These are phyloP conservation scores for Rauvolfia tetraphylla DNA, from an alignment of 257 asterid species.

Conservation along the genomic window DNA sequence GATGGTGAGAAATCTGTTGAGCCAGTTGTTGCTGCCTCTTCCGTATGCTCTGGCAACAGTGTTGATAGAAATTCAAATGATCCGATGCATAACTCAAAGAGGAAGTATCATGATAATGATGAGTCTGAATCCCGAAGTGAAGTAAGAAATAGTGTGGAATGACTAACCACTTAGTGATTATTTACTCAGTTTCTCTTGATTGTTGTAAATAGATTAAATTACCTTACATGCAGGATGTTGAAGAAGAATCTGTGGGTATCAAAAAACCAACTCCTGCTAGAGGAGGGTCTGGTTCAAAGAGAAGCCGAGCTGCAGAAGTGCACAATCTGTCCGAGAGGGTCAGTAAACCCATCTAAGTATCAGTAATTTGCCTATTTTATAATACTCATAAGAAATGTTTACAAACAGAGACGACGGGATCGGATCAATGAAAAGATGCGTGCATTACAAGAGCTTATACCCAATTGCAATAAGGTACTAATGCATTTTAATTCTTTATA, in stretches of 20 bases:
- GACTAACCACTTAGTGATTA: neutral
- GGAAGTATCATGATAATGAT: constrained; percentile 57
- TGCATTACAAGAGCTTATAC: constrained; percentile 93
- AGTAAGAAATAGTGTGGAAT: constrained; percentile 43
- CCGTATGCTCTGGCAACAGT: constrained; percentile 86
- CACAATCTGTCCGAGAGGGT: constrained; percentile 98
- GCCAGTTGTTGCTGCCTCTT: constrained; percentile 70
- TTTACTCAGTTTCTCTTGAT: constrained; percentile 6
- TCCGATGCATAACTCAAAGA: constrained; percentile 51
- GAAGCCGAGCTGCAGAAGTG: constrained; percentile 96
- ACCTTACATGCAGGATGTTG: constrained; percentile 59
- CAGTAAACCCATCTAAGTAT: constrained; percentile 25
- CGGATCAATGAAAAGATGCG: constrained; percentile 98
- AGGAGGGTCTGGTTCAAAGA: constrained; percentile 66
- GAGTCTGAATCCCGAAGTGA: constrained; percentile 72
- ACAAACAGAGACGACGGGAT: constrained; percentile 82
- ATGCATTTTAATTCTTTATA: neutral
- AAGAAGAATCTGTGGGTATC: constrained; percentile 57
- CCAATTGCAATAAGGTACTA: constrained; percentile 93
- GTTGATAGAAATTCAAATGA: constrained; percentile 71
- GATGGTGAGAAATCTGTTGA: constrained; percentile 51
- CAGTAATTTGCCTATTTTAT: constrained; percentile 1
- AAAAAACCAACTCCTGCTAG: constrained; percentile 42
- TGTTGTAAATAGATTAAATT: neutral
- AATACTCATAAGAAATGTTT: constrained; percentile 14